Conservation (phyloP, 2,329 filamentous ascomycete species). For the Neocatenulostroma microsporum region DNA sequence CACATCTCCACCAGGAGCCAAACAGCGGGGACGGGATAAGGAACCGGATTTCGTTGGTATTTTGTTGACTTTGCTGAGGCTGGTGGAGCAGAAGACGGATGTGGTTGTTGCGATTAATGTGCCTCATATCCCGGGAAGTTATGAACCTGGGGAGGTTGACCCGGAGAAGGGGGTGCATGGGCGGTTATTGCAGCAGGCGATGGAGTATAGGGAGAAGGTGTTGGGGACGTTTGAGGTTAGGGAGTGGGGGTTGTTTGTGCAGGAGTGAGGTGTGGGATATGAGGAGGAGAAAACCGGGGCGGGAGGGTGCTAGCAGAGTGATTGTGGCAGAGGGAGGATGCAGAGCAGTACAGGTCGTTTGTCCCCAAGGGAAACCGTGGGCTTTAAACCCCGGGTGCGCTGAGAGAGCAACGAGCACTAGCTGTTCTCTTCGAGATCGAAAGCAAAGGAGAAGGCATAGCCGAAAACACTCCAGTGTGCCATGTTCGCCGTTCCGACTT, state of each 20-base stretch:
- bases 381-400: no score
- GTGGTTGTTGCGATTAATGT: constrained; percentile 82
- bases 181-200: constrained; percentile 53
- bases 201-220: constrained; percentile 62
- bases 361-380: no score
- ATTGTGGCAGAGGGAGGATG: no score
- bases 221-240: constrained; percentile 68
- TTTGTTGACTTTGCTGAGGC: constrained; percentile 66
- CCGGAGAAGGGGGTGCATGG: constrained; percentile 58
- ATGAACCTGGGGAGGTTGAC: constrained; percentile 64
- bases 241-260: constrained; percentile 67
- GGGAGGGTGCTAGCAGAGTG: no score
- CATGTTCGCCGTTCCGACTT: no score
- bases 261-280: no score
- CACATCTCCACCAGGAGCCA: constrained; percentile 39
- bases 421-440: no score
- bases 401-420: no score
- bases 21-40: constrained; percentile 39
- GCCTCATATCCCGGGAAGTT: constrained; percentile 69
- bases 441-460: no score
- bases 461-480: no score
- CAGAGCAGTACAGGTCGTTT: no score
- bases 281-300: no score
- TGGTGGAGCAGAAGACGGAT: constrained; percentile 70
- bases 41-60: constrained; percentile 53